phyloP scores from a whole-genome alignment of 805 yeast species.

The Wickerhamomyces alni region DNA sequence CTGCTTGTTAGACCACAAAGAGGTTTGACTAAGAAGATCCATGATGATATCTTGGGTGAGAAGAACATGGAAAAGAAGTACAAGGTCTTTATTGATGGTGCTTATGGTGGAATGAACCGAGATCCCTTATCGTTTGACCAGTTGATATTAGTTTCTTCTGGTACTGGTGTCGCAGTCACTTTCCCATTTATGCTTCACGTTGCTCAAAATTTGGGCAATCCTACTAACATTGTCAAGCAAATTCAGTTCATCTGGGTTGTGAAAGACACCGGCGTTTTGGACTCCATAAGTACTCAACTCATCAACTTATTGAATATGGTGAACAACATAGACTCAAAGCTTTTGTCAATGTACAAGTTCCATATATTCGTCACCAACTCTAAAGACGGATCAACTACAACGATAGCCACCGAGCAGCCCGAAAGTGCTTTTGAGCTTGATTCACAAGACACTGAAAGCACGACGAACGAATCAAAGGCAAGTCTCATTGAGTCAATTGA shows the following conservation, averaged over 20 bases:
- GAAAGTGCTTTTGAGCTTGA: not conserved
- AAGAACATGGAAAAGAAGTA: constrained; percentile 16
- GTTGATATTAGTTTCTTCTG: constrained; percentile 37
- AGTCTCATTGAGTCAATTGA: not conserved
- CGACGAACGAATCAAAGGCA: not conserved
- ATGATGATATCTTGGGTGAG: constrained; percentile 7
- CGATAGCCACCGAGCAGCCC: not conserved
- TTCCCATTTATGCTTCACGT: constrained; percentile 35
- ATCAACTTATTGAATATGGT: not conserved
- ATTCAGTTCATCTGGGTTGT: constrained; percentile 43
- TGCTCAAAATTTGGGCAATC: constrained; percentile 6
- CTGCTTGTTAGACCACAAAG: constrained; percentile 39
- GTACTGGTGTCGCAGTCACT: constrained; percentile 48
- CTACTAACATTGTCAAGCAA: constrained; percentile 17
- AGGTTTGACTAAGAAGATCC: constrained; percentile 40
- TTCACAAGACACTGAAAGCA: not conserved
- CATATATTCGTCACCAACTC: constrained; percentile 27
- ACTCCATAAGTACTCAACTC: constrained; percentile 37
- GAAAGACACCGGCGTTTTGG: constrained; percentile 25
- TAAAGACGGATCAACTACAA: constrained; percentile 6
- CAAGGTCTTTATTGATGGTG: constrained; percentile 45
- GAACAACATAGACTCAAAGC: not conserved
- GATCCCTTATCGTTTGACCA: constrained; percentile 39
- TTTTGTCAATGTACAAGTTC: constrained; percentile 5
- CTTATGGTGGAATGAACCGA: constrained; percentile 49